Base-by-base conservation (phyloP, 1,284 basidiomycete genomes). In the Papiliotrema terrestris region DNA sequence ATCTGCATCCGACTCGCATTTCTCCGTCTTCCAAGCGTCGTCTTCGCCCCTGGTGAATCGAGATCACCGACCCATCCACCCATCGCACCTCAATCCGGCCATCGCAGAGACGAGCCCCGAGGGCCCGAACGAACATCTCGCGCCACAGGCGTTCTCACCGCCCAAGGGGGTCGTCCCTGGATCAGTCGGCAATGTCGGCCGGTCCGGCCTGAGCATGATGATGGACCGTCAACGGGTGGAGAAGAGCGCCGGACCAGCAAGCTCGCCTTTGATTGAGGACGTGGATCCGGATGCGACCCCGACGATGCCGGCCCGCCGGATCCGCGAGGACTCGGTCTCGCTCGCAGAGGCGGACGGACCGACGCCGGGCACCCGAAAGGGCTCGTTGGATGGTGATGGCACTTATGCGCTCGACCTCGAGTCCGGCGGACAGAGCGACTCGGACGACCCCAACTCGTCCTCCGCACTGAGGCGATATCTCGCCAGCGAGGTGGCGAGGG, bases 171-270 rank as follows among this genome's bases (percentile, higher is more conserved):
- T 25, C 44, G 25, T 54, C 15, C 60, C 62, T 5, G 58, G 49
- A 1, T 65, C 67, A 4, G 57, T 63, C 17, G 58, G 54, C 14
- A 58, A 62, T 25, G 51, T 62, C 0, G 69, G 68, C 0, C 61
- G 65, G 13, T 72, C 69, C 1, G 74, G 63, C 2, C 57, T 76
- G 41, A 72, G 66, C 45, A 52, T 70, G 45, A 65, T 76, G 59
- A 59, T 76, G 48, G 71, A 73, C 44, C 56, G 64, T 38, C 63
- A 67, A 19, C 59, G 67, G 49, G 68, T 58, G 19, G 26, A 37
- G 8, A 19, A 20, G 32, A 19, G 9, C 15, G 41, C 49, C n/a
- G 38, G 38, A 26, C 43, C 43, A 14, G 42, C 29, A 15, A 37
- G 42, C 9, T 45, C 41, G 29, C 51, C 51, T 15, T 45, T 45